Evolutionary conservation across 768 basidiomycete species (phyloP).

Genomic region (Boletus bicolor): DNA sequence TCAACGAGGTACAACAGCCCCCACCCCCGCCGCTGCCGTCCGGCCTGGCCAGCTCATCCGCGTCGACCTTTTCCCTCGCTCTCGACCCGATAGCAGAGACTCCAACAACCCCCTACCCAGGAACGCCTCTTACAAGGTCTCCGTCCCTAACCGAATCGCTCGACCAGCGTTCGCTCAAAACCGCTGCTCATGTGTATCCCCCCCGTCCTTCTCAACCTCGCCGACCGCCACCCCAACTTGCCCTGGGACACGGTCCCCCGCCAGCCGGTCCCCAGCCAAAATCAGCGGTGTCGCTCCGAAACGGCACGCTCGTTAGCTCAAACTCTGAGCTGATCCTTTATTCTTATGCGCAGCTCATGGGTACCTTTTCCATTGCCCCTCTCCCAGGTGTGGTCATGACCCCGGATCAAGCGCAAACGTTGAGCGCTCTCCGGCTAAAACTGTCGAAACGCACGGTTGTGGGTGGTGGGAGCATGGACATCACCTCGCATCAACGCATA

Average conservation of each 20-base stretch:
- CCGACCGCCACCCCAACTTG: slow-evolving; percentile 39
- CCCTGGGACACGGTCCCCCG: slow-evolving; percentile 46
- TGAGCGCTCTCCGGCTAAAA: slow-evolving; percentile 47
- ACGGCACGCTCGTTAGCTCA: slow-evolving; percentile 44
- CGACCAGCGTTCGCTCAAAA: slow-evolving; percentile 19
- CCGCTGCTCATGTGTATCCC: slow-evolving; percentile 36
- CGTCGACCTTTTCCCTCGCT: slow-evolving; percentile 46
- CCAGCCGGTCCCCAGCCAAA: slow-evolving; percentile 21
- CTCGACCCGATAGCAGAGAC: slow-evolving; percentile 49
- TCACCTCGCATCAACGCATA: slow-evolving; percentile 41
- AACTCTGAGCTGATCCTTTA: slow-evolving; percentile 75
- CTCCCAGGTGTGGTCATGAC: slow-evolving; percentile 38
- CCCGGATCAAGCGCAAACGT: slow-evolving; percentile 43
- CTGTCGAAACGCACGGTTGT: slow-evolving; percentile 44
- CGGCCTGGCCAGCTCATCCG: slow-evolving; percentile 37
- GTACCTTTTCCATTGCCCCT: slow-evolving; percentile 59
- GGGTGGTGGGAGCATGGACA: slow-evolving; percentile 78
- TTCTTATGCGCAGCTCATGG: slow-evolving; percentile 78
- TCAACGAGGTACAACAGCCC: slow-evolving; percentile 30
- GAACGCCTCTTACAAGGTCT: slow-evolving; percentile 32
- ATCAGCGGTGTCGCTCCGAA: slow-evolving; percentile 28
- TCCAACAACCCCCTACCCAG: slow-evolving; percentile 37
- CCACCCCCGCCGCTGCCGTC: slow-evolving; percentile 8
- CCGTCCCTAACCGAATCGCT: slow-evolving; percentile 30
- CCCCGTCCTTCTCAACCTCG: slow-evolving; percentile 23